phyloP scores from a whole-genome alignment of 1,284 basidiomycete genomes.

The Neonothopanus nambi region DNA sequence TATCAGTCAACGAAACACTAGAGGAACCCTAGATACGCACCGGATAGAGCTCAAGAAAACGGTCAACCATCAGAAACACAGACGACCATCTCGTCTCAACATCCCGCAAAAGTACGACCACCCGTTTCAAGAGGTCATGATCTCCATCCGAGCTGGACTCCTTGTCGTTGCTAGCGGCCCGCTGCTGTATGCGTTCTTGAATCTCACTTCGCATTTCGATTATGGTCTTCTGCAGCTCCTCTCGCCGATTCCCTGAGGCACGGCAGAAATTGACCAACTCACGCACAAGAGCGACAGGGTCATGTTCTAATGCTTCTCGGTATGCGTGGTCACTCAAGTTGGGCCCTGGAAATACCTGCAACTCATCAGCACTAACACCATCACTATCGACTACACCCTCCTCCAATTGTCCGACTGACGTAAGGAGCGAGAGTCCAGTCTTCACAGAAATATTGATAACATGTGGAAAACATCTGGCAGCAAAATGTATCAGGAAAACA shows the following conservation, averaged over 20 bases:
- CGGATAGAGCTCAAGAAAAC: slow-evolving; percentile 26
- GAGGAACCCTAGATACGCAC: slow-evolving; percentile 19
- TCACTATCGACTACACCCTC: not conserved
- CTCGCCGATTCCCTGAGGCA: slow-evolving; percentile 26
- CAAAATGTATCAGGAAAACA: slow-evolving; percentile 14
- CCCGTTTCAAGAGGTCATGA: slow-evolving; percentile 4
- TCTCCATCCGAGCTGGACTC: not conserved
- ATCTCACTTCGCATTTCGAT: slow-evolving; percentile 17
- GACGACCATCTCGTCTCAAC: slow-evolving; percentile 31
- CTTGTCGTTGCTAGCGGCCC: no score
- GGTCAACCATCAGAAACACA: slow-evolving; percentile 31
- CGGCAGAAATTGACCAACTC: slow-evolving; percentile 24
- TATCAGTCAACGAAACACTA: not conserved
- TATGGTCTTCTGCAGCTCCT: slow-evolving; percentile 22
- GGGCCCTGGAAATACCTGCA: not conserved
- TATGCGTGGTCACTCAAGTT: slow-evolving; percentile 13
- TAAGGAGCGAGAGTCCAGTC: slow-evolving; percentile 20
- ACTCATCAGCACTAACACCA: not conserved
- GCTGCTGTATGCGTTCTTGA: not conserved
- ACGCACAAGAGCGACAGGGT: slow-evolving; percentile 24
- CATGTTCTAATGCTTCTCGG: slow-evolving; percentile 18
- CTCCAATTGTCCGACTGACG: not conserved
- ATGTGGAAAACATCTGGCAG: slow-evolving; percentile 36
- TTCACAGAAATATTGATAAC: slow-evolving; percentile 32
- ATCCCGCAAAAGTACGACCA: slow-evolving; percentile 24